Conservation (phyloP, 1,284 basidiomycete species). For the Flammula alnicola region DNA sequence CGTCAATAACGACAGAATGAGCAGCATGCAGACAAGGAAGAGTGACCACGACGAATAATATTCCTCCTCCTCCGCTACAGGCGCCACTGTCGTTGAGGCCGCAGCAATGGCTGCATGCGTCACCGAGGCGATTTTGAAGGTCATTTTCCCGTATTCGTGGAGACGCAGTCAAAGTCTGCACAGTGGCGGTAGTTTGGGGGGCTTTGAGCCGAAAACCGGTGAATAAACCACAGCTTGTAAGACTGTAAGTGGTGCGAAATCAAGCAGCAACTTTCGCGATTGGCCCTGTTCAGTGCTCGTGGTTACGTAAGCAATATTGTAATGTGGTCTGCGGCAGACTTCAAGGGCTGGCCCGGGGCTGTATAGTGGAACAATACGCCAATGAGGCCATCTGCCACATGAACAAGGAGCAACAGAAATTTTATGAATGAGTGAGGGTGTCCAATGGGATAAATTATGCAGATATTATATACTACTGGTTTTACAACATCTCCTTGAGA, state of each 20-base stretch:
- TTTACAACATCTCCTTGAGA: background rate
- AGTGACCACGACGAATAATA: conserved; percentile 94
- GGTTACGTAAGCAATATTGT: no score
- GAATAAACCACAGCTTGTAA: no score
- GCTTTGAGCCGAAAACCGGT: no score
- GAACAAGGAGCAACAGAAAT: background rate
- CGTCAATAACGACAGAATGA: conserved; percentile 94
- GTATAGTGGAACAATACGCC: background rate
- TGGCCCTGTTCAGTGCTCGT: no score
- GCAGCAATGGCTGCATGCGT: conserved; percentile 29
- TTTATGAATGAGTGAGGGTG: conserved; percentile 2
- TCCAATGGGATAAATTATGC: background rate
- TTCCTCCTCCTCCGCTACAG: conserved; percentile 77
- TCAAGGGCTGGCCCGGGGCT: background rate
- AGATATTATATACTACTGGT: background rate
- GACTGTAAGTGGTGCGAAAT: no score
- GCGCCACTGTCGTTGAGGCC: conserved; percentile 27
- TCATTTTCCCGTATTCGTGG: conserved; percentile 33
- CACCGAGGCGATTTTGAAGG: conserved; percentile 34
- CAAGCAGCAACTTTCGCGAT: no score
- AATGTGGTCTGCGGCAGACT: background rate
- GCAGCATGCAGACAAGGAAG: conserved; percentile 92
- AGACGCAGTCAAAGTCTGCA: conserved; percentile 24
- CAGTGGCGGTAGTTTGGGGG: conserved; percentile 4
- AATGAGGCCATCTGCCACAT: background rate